A percentile compares a stretch with the other conserved stretches of the same genome.
Conservation (phyloP, 768 basidiomycete genomes). For the Hemileccinum rubropunctum region DNA sequence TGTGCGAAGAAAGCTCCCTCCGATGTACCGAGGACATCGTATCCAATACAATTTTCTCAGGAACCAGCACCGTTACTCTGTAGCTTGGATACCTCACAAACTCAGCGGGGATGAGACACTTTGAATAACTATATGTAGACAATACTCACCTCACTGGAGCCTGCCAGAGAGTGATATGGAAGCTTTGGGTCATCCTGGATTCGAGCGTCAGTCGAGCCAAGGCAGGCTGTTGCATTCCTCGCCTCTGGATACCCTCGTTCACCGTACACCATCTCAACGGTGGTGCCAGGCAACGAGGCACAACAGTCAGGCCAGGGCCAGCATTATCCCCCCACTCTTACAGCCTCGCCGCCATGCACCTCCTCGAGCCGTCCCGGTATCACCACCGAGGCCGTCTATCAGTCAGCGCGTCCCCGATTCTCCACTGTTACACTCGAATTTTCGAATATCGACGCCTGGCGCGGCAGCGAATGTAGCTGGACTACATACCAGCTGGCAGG, state of each 20-base stretch:
- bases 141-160: slow-evolving; percentile 8
- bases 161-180: slow-evolving; percentile 20
- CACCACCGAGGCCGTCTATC: slow-evolving; percentile 6
- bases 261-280: slow-evolving; percentile 49
- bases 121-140: neutral
- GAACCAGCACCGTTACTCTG: slow-evolving; percentile 2
- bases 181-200: slow-evolving; percentile 6
- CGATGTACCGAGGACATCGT: neutral
- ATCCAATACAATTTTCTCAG: slow-evolving; percentile 7
- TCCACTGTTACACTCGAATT: slow-evolving; percentile 49
- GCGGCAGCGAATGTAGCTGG: slow-evolving; percentile 21
- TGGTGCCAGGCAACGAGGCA: slow-evolving; percentile 22
- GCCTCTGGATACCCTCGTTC: slow-evolving; percentile 57
- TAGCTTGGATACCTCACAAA: slow-evolving; percentile 10
- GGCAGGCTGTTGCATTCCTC: slow-evolving; percentile 42
- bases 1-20: no score
- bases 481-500: slow-evolving; percentile 6
- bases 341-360: slow-evolving; percentile 10
- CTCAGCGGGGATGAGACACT: slow-evolving; percentile 2
- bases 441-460: slow-evolving; percentile 41
- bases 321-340: slow-evolving; percentile 5
- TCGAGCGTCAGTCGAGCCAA: slow-evolving; percentile 19
- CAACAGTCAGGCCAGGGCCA: neutral
- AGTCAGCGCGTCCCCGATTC: slow-evolving; percentile 34
- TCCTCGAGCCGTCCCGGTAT: neutral